Conservation (phyloP, 148 eudicot genomes). For the Chenopodium album region DNA sequence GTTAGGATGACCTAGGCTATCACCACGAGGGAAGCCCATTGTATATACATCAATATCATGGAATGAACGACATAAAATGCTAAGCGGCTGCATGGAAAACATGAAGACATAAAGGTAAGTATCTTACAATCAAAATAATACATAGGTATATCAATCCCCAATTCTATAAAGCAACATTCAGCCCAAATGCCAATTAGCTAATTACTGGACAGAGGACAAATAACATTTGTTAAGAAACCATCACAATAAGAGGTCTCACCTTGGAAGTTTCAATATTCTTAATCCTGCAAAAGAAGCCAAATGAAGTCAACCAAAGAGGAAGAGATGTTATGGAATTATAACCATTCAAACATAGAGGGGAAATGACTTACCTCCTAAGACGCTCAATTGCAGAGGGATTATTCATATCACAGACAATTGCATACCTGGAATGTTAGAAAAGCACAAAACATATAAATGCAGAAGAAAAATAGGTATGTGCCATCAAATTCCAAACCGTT, state of each 20-base stretch:
- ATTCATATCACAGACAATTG: conserved; percentile 74
- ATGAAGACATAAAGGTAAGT: conserved; percentile 20
- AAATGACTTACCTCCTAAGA: conserved; percentile 60
- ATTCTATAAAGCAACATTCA: background rate
- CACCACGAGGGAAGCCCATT: conserved; percentile 82
- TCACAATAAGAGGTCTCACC: conserved; percentile 43
- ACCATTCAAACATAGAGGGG: background rate
- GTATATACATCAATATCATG: conserved; percentile 83
- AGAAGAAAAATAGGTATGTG: background rate
- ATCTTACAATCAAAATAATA: too few relatives aligned
- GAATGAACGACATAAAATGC: conserved; percentile 77
- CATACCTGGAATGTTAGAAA: conserved; percentile 51
- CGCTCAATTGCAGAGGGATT: conserved; percentile 72
- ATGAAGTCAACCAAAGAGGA: conserved; percentile 7
- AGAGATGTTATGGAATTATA: conserved; percentile 2
- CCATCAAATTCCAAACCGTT: background rate
- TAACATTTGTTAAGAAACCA: conserved; percentile 9
- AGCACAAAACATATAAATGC: background rate
- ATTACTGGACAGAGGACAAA: background rate
- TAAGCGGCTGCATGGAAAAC: conserved; percentile 69
- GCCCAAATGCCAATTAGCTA: background rate
- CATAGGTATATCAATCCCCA: background rate
- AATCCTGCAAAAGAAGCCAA: conserved; percentile 51
- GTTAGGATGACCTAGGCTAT: conserved; percentile 59
- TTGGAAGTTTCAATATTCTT: conserved; percentile 62